Evolutionary conservation across 306 rosid genomes (phyloP), one percentile per base, ranked within the genome.

Genomic region (Cyclanthera cordifolia): DNA sequence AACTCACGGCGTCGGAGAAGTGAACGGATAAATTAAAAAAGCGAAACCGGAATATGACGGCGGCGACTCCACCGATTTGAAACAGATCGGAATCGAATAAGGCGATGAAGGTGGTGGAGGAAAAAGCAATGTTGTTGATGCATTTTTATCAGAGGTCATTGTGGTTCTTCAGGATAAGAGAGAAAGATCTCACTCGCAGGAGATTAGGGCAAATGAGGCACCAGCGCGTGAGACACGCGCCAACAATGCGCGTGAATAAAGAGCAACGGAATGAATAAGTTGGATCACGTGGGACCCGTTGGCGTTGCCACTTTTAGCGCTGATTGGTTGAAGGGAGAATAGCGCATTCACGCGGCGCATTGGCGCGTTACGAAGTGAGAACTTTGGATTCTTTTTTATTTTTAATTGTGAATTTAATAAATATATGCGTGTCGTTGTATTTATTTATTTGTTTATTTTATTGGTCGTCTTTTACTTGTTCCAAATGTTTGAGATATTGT

Each of bases 111-210:
- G 48, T 6, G 43, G 43, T 52, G 81, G 56, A 63, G 66, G 78
- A n/a, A 77, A 71, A 76, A 77, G 48, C 96, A 88, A 86, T 82
- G 95, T 65, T 76, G 88, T 80, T 84, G 83, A 77, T 74, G 86
- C 77, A 86, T 57, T 72, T 82, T 73, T 85, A 86, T 79, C 84
- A 53, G 80, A 56, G 72, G 75, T 52, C 65, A 67, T 60, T 71
- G 67, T 57, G 77, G 68, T 70, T 78, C 82, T 82, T 77, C 85
- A 81, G 86, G 92, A 81, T 83, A 87, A 92, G 95, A 70, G 79
- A 47, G 72, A 67, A 49, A 82, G 86, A 78, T 85, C 86, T 76
- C 79, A 88, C 85, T 78, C 84, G 88, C 82, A 89, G 85, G 69
- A 82, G 93, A 89, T 89, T 81, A 76, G 86, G 90, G 91, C 84